A percentile compares a stretch with the other conserved stretches of the same genome.
These are phyloP conservation scores for Coemansia sp. DNA, from an alignment of 192 early-diverging fungal species.

Conservation along the genomic window DNA sequence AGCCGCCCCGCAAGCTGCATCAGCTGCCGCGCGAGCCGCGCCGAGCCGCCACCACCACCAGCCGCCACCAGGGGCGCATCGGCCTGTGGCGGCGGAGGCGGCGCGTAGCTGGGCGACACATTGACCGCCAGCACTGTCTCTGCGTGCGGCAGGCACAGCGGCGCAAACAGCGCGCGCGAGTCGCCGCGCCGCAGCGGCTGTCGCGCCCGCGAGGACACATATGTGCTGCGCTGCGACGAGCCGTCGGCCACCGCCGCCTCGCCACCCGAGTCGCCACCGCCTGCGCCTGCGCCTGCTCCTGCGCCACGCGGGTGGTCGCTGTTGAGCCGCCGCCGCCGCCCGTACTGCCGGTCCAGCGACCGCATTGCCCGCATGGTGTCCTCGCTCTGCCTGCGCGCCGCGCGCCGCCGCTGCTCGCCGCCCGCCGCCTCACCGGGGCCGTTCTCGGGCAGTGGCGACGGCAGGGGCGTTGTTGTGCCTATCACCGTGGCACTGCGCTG, in stretches of 20 bases:
- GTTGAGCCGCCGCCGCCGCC: slow-evolving; percentile 50
- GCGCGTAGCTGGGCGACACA: neutral
- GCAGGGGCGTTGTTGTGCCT: neutral
- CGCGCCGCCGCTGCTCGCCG: slow-evolving; percentile 19
- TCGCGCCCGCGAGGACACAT: neutral
- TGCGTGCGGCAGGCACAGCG: slow-evolving; percentile 18
- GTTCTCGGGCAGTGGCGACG: neutral
- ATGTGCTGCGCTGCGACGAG: neutral
- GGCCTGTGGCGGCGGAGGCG: neutral
- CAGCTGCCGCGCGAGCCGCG: slow-evolving; percentile 29
- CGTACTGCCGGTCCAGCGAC: slow-evolving; percentile 52
- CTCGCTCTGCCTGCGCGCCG: slow-evolving; percentile 34
- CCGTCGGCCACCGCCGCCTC: neutral
- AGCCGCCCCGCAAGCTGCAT: slow-evolving; percentile 24
- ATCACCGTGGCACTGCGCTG: slow-evolving; percentile 13
- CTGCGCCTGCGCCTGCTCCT: too few species aligned
- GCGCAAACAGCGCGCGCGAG: slow-evolving; percentile 42
- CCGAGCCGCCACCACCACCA: slow-evolving; percentile 6
- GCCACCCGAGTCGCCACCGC: neutral
- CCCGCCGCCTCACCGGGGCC: neutral
- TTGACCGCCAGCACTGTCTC: slow-evolving; percentile 16
- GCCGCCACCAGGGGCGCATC: neutral
- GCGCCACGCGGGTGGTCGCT: slow-evolving; percentile 20
- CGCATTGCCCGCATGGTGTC: slow-evolving; percentile 54
- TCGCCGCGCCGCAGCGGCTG: slow-evolving; percentile 30